phyloP scores from a whole-genome alignment of 768 basidiomycete genomes.

The Mycena kentingensis region DNA sequence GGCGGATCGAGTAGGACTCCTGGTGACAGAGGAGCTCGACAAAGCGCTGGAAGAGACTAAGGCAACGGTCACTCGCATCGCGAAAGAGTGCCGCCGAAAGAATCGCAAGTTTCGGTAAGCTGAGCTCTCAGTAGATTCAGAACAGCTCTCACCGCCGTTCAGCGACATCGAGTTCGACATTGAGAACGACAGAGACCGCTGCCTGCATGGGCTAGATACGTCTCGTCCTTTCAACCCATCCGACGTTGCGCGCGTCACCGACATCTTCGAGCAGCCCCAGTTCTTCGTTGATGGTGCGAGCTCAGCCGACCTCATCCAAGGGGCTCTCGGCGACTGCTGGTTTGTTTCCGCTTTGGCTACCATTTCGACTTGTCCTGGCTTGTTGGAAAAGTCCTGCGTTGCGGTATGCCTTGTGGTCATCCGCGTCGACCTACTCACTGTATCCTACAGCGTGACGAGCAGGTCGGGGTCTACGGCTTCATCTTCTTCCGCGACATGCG shows the following conservation, averaged over 20 bases:
- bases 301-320: conserved; percentile 51
- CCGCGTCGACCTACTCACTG: not conserved
- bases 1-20: conserved; percentile 33
- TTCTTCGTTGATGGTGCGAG: conserved; percentile 50
- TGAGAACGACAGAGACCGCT: conserved; percentile 41
- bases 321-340: conserved; percentile 55
- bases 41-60: conserved; percentile 49
- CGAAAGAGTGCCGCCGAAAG: conserved; percentile 44
- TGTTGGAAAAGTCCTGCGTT: conserved; percentile 57
- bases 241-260: conserved; percentile 48
- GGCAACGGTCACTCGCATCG: conserved; percentile 46
- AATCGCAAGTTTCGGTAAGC: conserved; percentile 55
- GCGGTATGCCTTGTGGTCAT: conserved; percentile 33
- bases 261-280: conserved; percentile 53
- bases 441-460: conserved; percentile 44
- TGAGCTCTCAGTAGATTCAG: not conserved
- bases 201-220: conserved; percentile 42
- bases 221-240: conserved; percentile 30
- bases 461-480: conserved; percentile 60
- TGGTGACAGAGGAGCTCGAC: conserved; percentile 47
- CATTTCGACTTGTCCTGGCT: conserved; percentile 43
- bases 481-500: conserved; percentile 54
- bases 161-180: conserved; percentile 62
- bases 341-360: conserved; percentile 55
- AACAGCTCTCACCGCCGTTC: conserved; percentile 1